Conservation (phyloP, 2,329 filamentous ascomycete genomes). For the Penicillium palitans region DNA sequence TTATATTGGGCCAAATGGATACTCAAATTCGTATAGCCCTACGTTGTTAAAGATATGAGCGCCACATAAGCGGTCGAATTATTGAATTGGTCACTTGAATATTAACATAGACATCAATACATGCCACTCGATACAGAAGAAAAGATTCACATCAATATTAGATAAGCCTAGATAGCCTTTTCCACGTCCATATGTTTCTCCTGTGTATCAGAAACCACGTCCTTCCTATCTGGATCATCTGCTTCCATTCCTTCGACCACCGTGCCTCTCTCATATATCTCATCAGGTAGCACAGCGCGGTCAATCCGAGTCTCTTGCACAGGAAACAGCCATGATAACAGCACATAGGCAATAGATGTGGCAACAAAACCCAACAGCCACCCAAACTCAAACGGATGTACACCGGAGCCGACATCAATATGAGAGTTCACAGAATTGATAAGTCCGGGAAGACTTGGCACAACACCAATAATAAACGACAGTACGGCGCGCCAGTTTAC, state of each 20-base stretch:
- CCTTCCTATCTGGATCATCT: conserved; percentile 13
- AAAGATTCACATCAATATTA: neutral
- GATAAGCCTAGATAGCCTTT: neutral
- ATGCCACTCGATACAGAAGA: neutral
- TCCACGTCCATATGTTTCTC: conserved; percentile 4
- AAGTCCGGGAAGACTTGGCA: conserved; percentile 59
- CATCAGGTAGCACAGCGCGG: conserved; percentile 38
- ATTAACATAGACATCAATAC: neutral
- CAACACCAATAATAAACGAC: conserved; percentile 59
- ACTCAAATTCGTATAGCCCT: neutral
- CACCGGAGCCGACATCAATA: conserved; percentile 48
- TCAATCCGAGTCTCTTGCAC: conserved; percentile 52
- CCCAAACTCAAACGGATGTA: conserved; percentile 63
- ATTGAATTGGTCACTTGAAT: neutral
- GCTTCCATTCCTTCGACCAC: conserved; percentile 25
- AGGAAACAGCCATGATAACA: conserved; percentile 52
- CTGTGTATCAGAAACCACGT: conserved; percentile 1
- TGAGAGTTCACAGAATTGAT: conserved; percentile 43
- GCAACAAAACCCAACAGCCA: conserved; percentile 63
- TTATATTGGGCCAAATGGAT: neutral
- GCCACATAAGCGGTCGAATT: neutral
- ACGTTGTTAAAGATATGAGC: neutral
- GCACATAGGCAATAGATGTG: conserved; percentile 58
- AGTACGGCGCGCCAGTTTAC: conserved; percentile 62
- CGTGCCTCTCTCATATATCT: conserved; percentile 31